Evolutionary conservation across 192 early-diverging fungal species (phyloP).

Genomic region (Coemansia biformis): DNA sequence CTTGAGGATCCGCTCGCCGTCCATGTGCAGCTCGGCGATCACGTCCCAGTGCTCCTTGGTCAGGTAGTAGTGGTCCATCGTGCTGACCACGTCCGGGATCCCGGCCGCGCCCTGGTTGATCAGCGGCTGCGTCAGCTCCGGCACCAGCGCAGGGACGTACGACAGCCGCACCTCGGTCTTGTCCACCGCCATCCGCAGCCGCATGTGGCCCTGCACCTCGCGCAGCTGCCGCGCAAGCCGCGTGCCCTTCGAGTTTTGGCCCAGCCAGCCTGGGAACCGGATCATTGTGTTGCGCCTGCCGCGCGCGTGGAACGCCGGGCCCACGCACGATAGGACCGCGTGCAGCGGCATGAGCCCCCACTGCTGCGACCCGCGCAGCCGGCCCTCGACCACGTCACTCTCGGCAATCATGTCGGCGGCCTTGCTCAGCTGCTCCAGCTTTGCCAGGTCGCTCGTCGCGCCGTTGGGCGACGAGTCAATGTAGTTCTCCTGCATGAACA

Average conservation of each 20-base stretch:
- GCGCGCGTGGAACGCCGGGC: constrained; percentile 76
- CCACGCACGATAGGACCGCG: constrained; percentile 74
- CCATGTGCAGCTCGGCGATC: no score
- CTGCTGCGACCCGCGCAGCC: constrained; percentile 76
- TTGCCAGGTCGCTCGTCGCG: constrained; percentile 28
- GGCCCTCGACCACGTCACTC: constrained; percentile 71
- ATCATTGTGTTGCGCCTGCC: constrained; percentile 53
- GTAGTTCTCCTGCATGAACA: constrained; percentile 97
- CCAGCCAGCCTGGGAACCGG: constrained; percentile 69
- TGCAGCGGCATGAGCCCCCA: constrained; percentile 91
- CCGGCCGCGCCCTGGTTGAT: constrained; percentile 49
- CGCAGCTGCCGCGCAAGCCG: constrained; percentile 67
- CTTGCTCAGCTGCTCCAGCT: constrained; percentile 61
- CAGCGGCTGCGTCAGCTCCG: constrained; percentile 36
- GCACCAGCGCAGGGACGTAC: constrained; percentile 69
- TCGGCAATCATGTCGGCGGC: constrained; percentile 86
- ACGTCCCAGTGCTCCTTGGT: no score
- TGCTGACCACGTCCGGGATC: constrained; percentile 65
- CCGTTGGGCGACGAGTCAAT: constrained; percentile 60
- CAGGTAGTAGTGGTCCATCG: no score
- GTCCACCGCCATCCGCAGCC: constrained; percentile 72
- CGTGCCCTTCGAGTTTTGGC: constrained; percentile 75
- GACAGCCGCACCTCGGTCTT: constrained; percentile 80
- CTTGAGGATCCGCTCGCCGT: no score
- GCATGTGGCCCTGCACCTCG: constrained; percentile 86